phyloP scores from a whole-genome alignment of 2,329 filamentous ascomycete genomes.

The Paecilomyces sp. region DNA sequence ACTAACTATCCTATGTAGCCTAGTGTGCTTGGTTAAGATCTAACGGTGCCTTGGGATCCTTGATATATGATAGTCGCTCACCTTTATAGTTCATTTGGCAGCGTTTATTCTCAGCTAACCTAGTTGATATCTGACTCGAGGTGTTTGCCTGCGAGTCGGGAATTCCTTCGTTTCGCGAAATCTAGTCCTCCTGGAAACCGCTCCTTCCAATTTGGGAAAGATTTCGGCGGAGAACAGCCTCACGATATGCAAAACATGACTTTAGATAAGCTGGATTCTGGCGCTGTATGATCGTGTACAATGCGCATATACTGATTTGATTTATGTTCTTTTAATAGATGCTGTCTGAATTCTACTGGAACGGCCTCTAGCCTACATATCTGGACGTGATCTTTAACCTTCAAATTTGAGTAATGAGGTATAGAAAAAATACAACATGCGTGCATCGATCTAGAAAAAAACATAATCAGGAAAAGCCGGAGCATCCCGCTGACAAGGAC shows the following conservation, averaged over 20 bases:
- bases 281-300: too few relatives aligned
- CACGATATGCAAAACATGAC: too few relatives aligned
- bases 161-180: too few relatives aligned
- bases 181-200: too few relatives aligned
- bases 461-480: background rate
- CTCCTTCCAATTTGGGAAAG: too few relatives aligned
- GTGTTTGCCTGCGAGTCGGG: too few relatives aligned
- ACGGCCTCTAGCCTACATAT: too few relatives aligned
- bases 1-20: background rate
- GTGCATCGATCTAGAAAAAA: background rate
- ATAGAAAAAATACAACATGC: background rate
- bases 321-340: too few relatives aligned
- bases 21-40: background rate
- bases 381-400: background rate
- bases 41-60: background rate
- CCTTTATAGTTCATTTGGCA: background rate
- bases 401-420: background rate
- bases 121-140: background rate
- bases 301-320: too few relatives aligned
- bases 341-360: too few relatives aligned
- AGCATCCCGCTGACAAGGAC: background rate
- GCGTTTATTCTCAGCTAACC: background rate
- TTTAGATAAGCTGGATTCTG: too few relatives aligned
- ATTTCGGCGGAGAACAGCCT: too few relatives aligned
- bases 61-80: background rate